Base-by-base conservation (phyloP, 371 early-diverging fungal species). In the Mucor irregularis region DNA sequence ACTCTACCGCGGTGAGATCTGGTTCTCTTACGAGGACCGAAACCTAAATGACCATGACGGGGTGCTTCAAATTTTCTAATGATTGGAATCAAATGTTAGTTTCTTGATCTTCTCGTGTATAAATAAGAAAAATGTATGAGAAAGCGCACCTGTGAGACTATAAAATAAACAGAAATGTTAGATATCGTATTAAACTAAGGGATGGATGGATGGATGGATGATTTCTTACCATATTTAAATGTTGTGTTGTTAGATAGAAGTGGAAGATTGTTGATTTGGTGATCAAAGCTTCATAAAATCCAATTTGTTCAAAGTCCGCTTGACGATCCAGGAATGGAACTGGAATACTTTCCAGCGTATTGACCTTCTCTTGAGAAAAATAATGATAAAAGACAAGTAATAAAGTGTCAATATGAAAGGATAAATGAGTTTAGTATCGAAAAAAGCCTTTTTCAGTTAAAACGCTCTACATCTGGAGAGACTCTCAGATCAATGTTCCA, bases 31-130 rank as follows among this genome's bases (percentile, higher is more conserved):
- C 97, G 92, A 76, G 99, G 99, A 65, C 94, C 87, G 93, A 97
- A 99, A 68, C 98, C 99, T 74, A 99, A 88, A 69, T 98, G 97
- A 81, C 99, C 98, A 88, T 97, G 96, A 78, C 96, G 91, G 72
- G 96, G 98, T 70, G 90, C 90, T 55, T 62, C 62, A 31, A 42
- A 62, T 31, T 62, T 62, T 62, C 62, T 62, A 28, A 40, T 51
- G n/a, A 21, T 14, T 17, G n/a, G 17, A 13, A 17, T 46, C 17
- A 39, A 19, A 39, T 52, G 29, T 22, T 17, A 35, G 28, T 28
- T 35, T 35, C 19, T 49, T 34, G 16, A 0, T 19, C 10, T 49
- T 38, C 28, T 17, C 21, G 3, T 22, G 31, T 4, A n/a, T 5
- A 38, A n/a, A 9, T 8, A 14, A 5, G 19, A 22, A 35, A 35